Evolutionary conservation across 2,329 filamentous ascomycete genomes (phyloP), one percentile per base, ranked within the genome.

Genomic region (Peltaster fructicola): DNA sequence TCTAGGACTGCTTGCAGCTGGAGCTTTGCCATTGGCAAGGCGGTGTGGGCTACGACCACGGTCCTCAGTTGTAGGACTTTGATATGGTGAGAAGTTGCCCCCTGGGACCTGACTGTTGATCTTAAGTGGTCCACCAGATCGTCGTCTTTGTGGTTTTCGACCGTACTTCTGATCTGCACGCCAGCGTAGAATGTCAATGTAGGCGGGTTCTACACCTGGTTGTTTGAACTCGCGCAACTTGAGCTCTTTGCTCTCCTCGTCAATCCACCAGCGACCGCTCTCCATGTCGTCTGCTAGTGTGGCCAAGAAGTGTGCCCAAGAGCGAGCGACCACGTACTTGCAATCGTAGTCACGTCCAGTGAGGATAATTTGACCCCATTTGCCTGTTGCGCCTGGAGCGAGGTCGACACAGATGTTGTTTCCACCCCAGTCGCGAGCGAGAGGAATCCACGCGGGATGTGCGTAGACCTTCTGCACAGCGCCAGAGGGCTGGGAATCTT

Each of bases 291-390:
- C 88, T 15, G 88, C 82, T 5, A 93, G 68, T 15, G 73, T 68
- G 24, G 82, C 82, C 11, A 98, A 56, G 46, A 98, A 84, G 7
- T 75, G 67, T 9, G 73, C 69, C 88, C 88, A 98, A 1, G 85
- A 95, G 32, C 79, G 72, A 15, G 88, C 79, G 29, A 98, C 67
- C 5, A 98, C 88, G 47, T 92, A 98, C 57, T 98, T 98, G 53
- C 80, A 92, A 48, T 98, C 88, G 53, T 92, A 98, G 56, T 98
- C 88, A 32, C 88, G 80, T 24, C 88, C 88, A 50, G 91, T 93
- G 33, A 98, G 65, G 43, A 98, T 92, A 37, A 98, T 71, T 50
- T 98, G 88, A 26, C 88, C 88, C 85, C 88, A 98, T 48, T 73
- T 77, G 18, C 88, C 88, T 22, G 68, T 67, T 7, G 85, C 80